Percentiles rank a stretch among this genome's conserved stretches.
phyloP scores from a whole-genome alignment of 352 stramenopile species.

The Globisporangium barbulae region DNA sequence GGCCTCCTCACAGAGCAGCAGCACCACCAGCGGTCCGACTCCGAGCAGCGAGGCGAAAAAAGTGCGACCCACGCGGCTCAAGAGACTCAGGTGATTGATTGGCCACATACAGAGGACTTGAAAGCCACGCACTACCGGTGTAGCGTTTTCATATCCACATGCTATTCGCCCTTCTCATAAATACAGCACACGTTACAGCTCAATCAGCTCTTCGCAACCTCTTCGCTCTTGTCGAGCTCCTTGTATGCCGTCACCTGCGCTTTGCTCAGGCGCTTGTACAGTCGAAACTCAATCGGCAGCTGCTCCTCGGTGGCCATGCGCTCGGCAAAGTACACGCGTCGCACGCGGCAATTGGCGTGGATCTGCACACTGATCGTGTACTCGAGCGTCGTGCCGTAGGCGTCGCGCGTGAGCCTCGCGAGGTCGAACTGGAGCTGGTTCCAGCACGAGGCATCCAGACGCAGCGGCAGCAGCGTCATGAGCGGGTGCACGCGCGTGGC shows the following conservation, averaged over 20 bases:
- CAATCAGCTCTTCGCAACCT: neutral
- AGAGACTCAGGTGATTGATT: slow-evolving; percentile 17
- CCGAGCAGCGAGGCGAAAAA: slow-evolving; percentile 16
- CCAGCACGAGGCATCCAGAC: slow-evolving; percentile 37
- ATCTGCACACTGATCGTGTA: slow-evolving; percentile 44
- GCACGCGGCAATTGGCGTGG: slow-evolving; percentile 54
- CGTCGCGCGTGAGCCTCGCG: slow-evolving; percentile 31
- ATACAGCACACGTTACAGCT: neutral
- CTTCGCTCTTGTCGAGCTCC: slow-evolving; percentile 17
- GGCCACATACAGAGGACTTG: neutral
- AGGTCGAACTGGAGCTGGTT: slow-evolving; percentile 65
- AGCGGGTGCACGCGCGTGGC: slow-evolving; percentile 34
- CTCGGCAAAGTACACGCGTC: slow-evolving; percentile 56
- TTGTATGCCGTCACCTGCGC: slow-evolving; percentile 23
- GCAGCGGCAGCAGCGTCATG: slow-evolving; percentile 39
- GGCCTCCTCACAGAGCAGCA: neutral
- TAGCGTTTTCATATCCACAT: neutral
- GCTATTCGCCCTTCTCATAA: neutral
- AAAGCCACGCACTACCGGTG: neutral
- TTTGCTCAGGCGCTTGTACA: slow-evolving; percentile 45
- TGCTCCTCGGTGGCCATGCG: slow-evolving; percentile 32
- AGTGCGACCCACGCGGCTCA: slow-evolving; percentile 19
- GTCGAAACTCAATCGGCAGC: slow-evolving; percentile 47
- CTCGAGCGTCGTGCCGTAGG: slow-evolving; percentile 41
- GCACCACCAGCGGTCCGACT: neutral